These are phyloP conservation scores for Blattamonas nauphoetae DNA, from an alignment of 78 protist species.

Conservation along the genomic window DNA sequence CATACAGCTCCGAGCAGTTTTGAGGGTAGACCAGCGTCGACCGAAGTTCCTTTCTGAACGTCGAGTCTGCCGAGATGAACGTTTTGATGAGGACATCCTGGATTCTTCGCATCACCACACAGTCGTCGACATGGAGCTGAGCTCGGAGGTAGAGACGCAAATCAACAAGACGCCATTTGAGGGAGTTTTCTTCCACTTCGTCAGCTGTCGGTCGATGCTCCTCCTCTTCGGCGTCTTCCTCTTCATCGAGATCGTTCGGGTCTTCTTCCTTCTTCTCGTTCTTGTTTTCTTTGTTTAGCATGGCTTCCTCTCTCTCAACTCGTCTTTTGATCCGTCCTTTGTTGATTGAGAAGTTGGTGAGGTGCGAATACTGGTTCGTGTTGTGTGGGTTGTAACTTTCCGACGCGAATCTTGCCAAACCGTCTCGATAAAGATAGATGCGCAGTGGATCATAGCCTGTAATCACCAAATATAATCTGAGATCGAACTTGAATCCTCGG, in stretches of 20 bases:
- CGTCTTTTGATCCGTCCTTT: slow-evolving; percentile 1
- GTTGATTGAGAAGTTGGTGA: slow-evolving; percentile 67
- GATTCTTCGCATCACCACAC: slow-evolving; percentile 1
- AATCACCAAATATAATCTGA: slow-evolving; percentile 61
- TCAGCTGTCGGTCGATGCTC: background rate
- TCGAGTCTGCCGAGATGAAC: background rate
- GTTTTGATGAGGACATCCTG: slow-evolving; percentile 2
- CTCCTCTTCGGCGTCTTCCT: background rate
- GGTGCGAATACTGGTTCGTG: slow-evolving; percentile 23
- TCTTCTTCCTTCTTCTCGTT: background rate
- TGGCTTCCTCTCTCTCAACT: no score
- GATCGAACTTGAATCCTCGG: slow-evolving; percentile 68
- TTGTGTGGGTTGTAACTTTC: background rate
- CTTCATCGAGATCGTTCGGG: background rate
- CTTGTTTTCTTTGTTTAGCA: no score
- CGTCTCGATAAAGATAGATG: slow-evolving; percentile 33
- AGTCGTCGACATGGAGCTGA: background rate
- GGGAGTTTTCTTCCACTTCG: background rate
- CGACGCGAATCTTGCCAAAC: slow-evolving; percentile 49
- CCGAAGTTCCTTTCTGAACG: background rate
- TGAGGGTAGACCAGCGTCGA: background rate
- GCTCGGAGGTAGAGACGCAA: slow-evolving; percentile 1
- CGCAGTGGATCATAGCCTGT: slow-evolving; percentile 42
- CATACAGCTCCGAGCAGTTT: slow-evolving; percentile 11
- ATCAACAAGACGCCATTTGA: background rate